These are phyloP conservation scores for Kockovaella imperatae DNA, from an alignment of 768 basidiomycete genomes.

Conservation along the genomic window DNA sequence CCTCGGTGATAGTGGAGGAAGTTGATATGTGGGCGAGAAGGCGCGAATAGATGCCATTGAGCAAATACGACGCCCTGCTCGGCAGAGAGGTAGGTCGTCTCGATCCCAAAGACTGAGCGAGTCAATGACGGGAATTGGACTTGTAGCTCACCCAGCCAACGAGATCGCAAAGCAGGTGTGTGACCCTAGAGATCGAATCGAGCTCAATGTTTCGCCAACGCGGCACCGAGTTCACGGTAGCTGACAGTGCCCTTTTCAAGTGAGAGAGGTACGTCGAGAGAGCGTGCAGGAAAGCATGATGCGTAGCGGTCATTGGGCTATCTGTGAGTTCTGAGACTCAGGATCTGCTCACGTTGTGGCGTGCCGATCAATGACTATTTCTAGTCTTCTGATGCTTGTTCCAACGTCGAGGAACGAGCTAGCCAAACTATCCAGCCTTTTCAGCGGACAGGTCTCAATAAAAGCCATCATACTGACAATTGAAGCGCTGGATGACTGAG, in stretches of 20 bases:
- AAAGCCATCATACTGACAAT: background rate
- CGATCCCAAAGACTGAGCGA: slow-evolving; percentile 13
- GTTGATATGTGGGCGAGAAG: slow-evolving; percentile 16
- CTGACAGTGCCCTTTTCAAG: slow-evolving; percentile 21
- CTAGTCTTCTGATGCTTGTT: slow-evolving; percentile 23
- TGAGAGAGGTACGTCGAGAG: slow-evolving; percentile 24
- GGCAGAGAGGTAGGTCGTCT: slow-evolving; percentile 10
- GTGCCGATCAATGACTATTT: slow-evolving; percentile 21
- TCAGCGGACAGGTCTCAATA: background rate
- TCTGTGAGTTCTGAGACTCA: background rate
- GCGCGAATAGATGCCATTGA: slow-evolving; percentile 22
- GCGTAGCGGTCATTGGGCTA: slow-evolving; percentile 31
- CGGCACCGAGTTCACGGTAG: slow-evolving; percentile 9
- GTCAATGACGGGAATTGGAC: background rate
- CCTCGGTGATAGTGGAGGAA: background rate
- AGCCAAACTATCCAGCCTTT: slow-evolving; percentile 10
- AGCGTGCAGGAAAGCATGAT: slow-evolving; percentile 33
- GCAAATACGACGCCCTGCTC: slow-evolving; percentile 16
- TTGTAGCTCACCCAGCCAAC: slow-evolving; percentile 25
- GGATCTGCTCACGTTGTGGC: slow-evolving; percentile 13
- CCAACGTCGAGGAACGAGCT: slow-evolving; percentile 21
- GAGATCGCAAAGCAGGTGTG: slow-evolving; percentile 20
- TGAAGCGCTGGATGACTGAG: slow-evolving; percentile 7
- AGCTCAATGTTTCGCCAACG: slow-evolving; percentile 2
- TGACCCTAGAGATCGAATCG: too few species aligned